Percentiles rank a stretch among this genome's conserved stretches.
Conservation (phyloP, 805 yeast genomes). For the Ogataea polymorpha region DNA sequence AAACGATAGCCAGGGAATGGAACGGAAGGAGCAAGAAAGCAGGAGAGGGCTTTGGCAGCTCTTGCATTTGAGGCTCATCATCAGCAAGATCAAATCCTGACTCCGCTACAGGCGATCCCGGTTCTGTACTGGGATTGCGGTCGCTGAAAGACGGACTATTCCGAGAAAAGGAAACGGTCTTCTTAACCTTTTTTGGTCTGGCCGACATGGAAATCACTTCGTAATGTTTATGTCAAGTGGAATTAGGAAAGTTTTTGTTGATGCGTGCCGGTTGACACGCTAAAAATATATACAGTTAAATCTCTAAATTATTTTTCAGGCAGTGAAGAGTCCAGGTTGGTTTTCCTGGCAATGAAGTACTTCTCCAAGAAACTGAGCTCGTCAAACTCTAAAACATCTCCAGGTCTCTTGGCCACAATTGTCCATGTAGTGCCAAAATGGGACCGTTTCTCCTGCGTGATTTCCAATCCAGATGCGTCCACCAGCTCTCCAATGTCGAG, state of each 20-base stretch:
- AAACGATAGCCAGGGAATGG: slow-evolving; percentile 27
- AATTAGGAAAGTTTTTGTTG: neutral
- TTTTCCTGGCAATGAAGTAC: slow-evolving; percentile 37
- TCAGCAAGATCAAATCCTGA: neutral
- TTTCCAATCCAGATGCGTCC: slow-evolving; percentile 77
- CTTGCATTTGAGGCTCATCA: slow-evolving; percentile 1
- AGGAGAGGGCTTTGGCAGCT: slow-evolving; percentile 15
- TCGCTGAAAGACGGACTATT: slow-evolving; percentile 20
- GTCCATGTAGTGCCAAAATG: slow-evolving; percentile 95
- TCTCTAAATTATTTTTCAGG: slow-evolving; percentile 9
- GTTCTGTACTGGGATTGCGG: neutral
- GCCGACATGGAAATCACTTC: slow-evolving; percentile 2
- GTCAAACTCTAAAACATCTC: slow-evolving; percentile 49
- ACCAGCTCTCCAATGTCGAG: slow-evolving; percentile 86
- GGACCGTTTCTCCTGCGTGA: slow-evolving; percentile 73
- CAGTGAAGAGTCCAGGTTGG: slow-evolving; percentile 32
- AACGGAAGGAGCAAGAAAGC: slow-evolving; percentile 29
- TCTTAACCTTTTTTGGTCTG: slow-evolving; percentile 21
- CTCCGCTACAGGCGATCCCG: neutral
- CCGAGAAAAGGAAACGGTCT: slow-evolving; percentile 29
- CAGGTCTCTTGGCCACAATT: slow-evolving; percentile 71
- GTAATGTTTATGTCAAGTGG: neutral
- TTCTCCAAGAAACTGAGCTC: slow-evolving; percentile 51
- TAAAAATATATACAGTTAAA: slow-evolving; percentile 5
- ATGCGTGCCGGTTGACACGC: neutral